Conservation (phyloP, 2,329 filamentous ascomycete species). For the Neonectria coccinea region DNA sequence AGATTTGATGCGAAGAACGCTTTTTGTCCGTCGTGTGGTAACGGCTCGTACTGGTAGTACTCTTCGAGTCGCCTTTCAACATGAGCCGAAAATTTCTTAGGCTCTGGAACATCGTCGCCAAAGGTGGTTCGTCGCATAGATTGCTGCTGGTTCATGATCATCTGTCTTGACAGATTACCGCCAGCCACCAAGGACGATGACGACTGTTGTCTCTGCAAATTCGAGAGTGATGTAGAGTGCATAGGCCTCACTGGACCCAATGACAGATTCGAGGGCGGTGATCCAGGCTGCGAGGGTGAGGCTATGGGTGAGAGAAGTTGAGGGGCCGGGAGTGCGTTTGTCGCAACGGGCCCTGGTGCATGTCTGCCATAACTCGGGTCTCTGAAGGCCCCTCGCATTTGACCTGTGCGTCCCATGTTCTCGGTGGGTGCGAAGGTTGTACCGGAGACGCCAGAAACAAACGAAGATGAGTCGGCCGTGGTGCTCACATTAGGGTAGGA, state of each 20-base stretch:
- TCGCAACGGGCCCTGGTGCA: constrained; percentile 21
- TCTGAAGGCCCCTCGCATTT: constrained; percentile 37
- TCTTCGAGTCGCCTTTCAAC: constrained; percentile 64
- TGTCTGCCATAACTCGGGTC: constrained; percentile 38
- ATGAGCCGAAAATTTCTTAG: constrained; percentile 61
- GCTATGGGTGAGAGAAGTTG: constrained; percentile 40
- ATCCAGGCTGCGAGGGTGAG: constrained; percentile 34
- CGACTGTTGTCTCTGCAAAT: constrained; percentile 38
- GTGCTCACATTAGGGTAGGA: constrained; percentile 37
- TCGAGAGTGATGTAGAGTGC: constrained; percentile 41
- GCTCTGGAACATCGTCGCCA: constrained; percentile 54
- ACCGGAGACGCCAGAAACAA: constrained; percentile 49
- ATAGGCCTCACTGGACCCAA: constrained; percentile 38
- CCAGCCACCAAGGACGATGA: constrained; percentile 35
- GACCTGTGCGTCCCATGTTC: constrained; percentile 34
- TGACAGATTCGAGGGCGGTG: constrained; percentile 36
- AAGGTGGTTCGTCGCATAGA: constrained; percentile 55
- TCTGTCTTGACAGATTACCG: constrained; percentile 52
- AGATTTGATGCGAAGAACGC: constrained; percentile 67
- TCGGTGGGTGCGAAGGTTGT: constrained; percentile 51
- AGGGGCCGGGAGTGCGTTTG: constrained; percentile 28
- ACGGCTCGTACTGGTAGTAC: constrained; percentile 62
- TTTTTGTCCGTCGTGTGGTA: constrained; percentile 62
- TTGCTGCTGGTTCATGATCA: constrained; percentile 61
- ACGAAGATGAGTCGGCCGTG: constrained; percentile 44